Base-by-base conservation (phyloP, 352 stramenopile species). In the Phytophthora hibernalis region DNA sequence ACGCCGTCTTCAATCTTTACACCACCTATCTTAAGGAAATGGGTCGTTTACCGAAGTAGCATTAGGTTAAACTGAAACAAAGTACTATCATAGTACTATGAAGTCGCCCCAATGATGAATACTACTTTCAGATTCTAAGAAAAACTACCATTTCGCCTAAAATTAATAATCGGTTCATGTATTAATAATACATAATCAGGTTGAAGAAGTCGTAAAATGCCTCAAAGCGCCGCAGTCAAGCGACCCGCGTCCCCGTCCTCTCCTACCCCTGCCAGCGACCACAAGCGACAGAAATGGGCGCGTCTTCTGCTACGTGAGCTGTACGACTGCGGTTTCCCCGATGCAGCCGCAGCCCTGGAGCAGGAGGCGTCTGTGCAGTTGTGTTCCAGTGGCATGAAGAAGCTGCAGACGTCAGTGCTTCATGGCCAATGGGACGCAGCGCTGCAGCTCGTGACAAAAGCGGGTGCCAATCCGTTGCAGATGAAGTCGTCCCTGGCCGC, bases 271-370 rank as follows among this genome's bases (percentile, higher is more conserved):
- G 16, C 35, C 7, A 38, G 11, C 15, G 13, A 33, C 38, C 15
- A 24, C 33, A 40, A 48, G 37, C 22, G 20, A 31, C 44, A 47
- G n/a, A 90, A 91, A 50, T 94, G 86, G 86, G 79, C 81, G 52
- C 82, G 86, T 21, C 56, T 93, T 42, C 52, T 94, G 28, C 76
- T 94, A 5, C 81, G 86, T 11, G 86, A 94, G 64, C 76, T 94
- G 20, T 90, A 92, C 67, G 86, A 94, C 61, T 68, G 91, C 16
- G 82, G 83, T 9, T 92, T 79, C 38, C 37, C 38, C 10, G 55
- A 72, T 20, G 60, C 81, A 0, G 86, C 84, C 0, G 65, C 64
- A 11, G 56, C 69, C 33, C 74, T 95, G 15, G 84, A 95, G 54
- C 69, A 65, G 8, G 86, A 93, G 47, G 84, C 86, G 8, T 62